Evolutionary conservation across 208 protist species (phyloP).

Genomic region (Trypanosoma melophagium): DNA sequence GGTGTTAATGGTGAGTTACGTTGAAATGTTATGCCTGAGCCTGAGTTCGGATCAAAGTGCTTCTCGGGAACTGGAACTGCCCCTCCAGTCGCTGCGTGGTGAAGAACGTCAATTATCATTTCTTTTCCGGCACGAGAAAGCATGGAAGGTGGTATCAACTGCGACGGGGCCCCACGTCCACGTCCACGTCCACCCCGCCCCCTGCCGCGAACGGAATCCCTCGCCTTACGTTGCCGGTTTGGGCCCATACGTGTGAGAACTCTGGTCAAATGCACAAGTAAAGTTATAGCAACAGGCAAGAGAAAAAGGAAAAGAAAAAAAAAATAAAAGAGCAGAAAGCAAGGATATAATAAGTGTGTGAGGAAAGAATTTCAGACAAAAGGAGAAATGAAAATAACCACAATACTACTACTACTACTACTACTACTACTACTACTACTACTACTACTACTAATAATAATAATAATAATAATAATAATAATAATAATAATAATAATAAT

Average conservation of each 20-base stretch:
- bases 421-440: too few species aligned
- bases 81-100: conserved; percentile 83
- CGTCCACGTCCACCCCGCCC: conserved; percentile 33
- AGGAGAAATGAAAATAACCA: not conserved
- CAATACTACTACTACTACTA: too few species aligned
- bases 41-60: conserved; percentile 75
- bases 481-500: too few species aligned
- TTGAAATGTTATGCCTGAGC: conserved; percentile 70
- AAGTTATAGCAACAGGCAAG: not conserved
- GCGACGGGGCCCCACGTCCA: conserved; percentile 26
- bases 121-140: conserved; percentile 70
- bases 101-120: conserved; percentile 87
- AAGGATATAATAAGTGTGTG: not conserved
- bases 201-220: conserved; percentile 25
- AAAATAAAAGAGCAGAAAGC: conserved; percentile 11
- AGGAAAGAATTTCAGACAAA: not conserved
- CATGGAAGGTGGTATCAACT: conserved; percentile 54
- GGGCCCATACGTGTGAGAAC: conserved; percentile 51
- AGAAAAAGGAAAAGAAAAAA: conserved; percentile 13
- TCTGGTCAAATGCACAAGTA: conserved; percentile 6
- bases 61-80: conserved; percentile 77
- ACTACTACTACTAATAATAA: too few species aligned
- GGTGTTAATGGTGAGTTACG: conserved; percentile 75
- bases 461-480: too few species aligned
- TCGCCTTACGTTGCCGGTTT: conserved; percentile 73